Conservation (phyloP, 495 filamentous ascomycete species). For the Tuber umbilicatum region DNA sequence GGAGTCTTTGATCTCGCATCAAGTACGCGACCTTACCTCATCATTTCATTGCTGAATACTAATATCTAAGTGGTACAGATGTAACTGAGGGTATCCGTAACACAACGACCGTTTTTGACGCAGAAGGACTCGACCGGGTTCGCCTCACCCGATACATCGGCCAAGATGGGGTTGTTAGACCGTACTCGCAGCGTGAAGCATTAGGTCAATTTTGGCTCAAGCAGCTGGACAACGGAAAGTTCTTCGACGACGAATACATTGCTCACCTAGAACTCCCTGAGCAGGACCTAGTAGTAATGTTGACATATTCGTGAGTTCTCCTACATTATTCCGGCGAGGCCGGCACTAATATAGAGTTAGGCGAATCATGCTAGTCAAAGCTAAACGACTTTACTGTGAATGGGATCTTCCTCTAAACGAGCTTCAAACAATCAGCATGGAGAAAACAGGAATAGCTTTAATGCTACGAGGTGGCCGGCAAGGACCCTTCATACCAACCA, state of each 20-base stretch:
- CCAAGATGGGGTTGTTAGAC: constrained; percentile 84
- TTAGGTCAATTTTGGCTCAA: constrained; percentile 98
- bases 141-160: constrained; percentile 86
- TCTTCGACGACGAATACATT: constrained; percentile 95
- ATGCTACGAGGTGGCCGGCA: constrained; percentile 82
- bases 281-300: constrained; percentile 88
- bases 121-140: constrained; percentile 86
- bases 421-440: constrained; percentile 93
- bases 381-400: constrained; percentile 73
- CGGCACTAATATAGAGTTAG: constrained; percentile 39
- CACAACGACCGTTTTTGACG: constrained; percentile 96
- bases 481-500: constrained; percentile 89
- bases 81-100: constrained; percentile 95
- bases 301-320: constrained; percentile 59
- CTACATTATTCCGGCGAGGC: background rate
- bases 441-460: constrained; percentile 85
- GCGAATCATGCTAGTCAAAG: constrained; percentile 82
- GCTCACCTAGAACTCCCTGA: constrained; percentile 86
- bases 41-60: constrained; percentile 20
- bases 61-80: constrained; percentile 46
- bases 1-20: constrained; percentile 95
- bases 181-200: constrained; percentile 91
- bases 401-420: constrained; percentile 96
- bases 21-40: constrained; percentile 43
- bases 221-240: constrained; percentile 91